Conservation (phyloP, 306 rosid genomes). For the Casuarina equisetifolia region DNA sequence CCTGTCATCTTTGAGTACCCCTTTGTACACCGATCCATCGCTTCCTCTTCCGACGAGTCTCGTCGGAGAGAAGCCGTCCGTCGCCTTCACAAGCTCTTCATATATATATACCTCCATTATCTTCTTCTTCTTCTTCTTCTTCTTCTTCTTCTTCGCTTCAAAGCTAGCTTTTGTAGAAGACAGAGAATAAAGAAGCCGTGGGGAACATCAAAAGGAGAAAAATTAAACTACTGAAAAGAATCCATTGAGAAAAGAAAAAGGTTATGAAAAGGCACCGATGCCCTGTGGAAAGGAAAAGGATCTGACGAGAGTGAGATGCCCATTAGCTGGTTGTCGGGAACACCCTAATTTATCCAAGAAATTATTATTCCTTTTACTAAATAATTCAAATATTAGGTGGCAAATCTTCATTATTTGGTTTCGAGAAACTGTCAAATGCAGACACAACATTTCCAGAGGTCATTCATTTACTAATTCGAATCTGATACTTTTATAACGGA, state of each 20-base stretch:
- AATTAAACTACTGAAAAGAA: background rate
- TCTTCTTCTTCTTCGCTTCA: background rate
- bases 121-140: conserved; percentile 3
- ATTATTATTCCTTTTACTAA: no score
- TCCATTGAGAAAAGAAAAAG: conserved; percentile 39
- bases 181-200: conserved; percentile 45
- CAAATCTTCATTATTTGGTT: no score
- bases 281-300: conserved; percentile 17
- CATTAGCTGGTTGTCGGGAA: conserved; percentile 26
- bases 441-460: no score
- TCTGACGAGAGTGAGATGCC: conserved; percentile 26
- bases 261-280: background rate
- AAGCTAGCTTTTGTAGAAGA: conserved; percentile 32
- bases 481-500: no score
- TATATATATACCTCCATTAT: conserved; percentile 41
- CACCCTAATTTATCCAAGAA: background rate
- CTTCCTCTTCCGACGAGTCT: conserved; percentile 59
- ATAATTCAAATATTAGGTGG: no score
- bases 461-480: no score
- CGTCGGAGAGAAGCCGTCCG: conserved; percentile 40
- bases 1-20: conserved; percentile 12
- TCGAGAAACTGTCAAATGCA: no score
- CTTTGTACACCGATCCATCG: conserved; percentile 56
- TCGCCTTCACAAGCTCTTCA: conserved; percentile 44
- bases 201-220: conserved; percentile 25